A percentile compares a stretch with the other conserved stretches of the same genome.
Evolutionary conservation across 352 stramenopile genomes (phyloP).

Genomic region (Phytophthora ohioensis): DNA sequence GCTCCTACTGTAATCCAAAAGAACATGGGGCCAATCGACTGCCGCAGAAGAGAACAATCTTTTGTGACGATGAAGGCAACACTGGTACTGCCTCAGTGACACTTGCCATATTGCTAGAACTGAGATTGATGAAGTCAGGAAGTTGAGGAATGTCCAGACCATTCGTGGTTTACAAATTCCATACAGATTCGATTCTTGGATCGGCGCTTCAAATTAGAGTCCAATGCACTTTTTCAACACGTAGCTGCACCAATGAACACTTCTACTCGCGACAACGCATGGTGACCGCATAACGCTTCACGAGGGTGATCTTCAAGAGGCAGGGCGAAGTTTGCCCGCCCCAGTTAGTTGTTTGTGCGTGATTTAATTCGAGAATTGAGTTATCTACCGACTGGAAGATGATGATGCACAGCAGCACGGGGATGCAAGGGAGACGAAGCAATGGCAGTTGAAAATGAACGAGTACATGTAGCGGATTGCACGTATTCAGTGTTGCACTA

Average conservation of each 20-base stretch:
- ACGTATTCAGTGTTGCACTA: too few species aligned
- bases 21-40: slow-evolving; percentile 26
- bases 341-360: neutral
- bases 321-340: neutral
- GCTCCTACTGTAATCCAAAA: slow-evolving; percentile 56
- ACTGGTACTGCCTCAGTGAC: slow-evolving; percentile 1
- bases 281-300: slow-evolving; percentile 21
- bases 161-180: neutral
- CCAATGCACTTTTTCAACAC: slow-evolving; percentile 22
- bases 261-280: slow-evolving; percentile 18
- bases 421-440: too few species aligned
- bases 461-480: too few species aligned
- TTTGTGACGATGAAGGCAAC: neutral
- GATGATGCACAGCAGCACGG: too few species aligned
- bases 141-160: neutral
- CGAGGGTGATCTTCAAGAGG: slow-evolving; percentile 15
- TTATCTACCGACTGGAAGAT: neutral
- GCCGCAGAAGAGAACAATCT: slow-evolving; percentile 32
- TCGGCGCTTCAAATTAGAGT: neutral
- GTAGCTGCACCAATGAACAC: slow-evolving; percentile 18
- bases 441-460: too few species aligned
- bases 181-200: slow-evolving; percentile 7
- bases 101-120: slow-evolving; percentile 5
- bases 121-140: neutral
- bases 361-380: neutral